A percentile compares a stretch with the other conserved stretches of the same genome.
Evolutionary conservation across 768 basidiomycete species (phyloP).

Genomic region (Termitomyces titanicus): DNA sequence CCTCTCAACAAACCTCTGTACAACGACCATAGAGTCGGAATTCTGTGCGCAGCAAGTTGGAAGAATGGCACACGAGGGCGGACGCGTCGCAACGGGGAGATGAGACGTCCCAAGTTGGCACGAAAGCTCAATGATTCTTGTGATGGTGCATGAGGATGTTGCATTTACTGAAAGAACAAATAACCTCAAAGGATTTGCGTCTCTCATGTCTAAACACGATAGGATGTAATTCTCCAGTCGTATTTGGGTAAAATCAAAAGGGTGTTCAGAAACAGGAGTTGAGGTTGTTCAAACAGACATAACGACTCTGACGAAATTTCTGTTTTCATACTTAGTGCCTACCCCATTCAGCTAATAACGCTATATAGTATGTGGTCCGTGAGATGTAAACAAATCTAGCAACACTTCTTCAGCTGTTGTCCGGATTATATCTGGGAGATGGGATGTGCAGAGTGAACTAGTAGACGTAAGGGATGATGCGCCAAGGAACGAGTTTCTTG

Average conservation of each 20-base stretch:
- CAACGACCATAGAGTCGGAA: constrained; percentile 74
- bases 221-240: background rate
- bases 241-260: background rate
- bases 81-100: constrained; percentile 56
- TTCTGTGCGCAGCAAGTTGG: constrained; percentile 63
- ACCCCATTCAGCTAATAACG: no score
- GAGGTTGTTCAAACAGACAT: background rate
- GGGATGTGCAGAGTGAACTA: constrained; percentile 21
- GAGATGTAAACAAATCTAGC: background rate
- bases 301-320: background rate
- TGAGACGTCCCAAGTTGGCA: constrained; percentile 43
- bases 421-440: background rate
- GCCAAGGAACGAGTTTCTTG: constrained; percentile 78
- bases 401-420: background rate
- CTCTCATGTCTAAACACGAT: background rate
- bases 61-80: constrained; percentile 66
- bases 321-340: background rate
- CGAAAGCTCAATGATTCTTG: constrained; percentile 46
- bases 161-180: constrained; percentile 4
- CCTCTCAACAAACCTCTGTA: constrained; percentile 66
- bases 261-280: no score
- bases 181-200: background rate
- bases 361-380: background rate
- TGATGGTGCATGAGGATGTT: constrained; percentile 12
- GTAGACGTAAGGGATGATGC: constrained; percentile 84